Evolutionary conservation across 176 grass and related monocot species (phyloP), one percentile per base, ranked within the genome.

Genomic region (Rhynchospora breviuscula): DNA sequence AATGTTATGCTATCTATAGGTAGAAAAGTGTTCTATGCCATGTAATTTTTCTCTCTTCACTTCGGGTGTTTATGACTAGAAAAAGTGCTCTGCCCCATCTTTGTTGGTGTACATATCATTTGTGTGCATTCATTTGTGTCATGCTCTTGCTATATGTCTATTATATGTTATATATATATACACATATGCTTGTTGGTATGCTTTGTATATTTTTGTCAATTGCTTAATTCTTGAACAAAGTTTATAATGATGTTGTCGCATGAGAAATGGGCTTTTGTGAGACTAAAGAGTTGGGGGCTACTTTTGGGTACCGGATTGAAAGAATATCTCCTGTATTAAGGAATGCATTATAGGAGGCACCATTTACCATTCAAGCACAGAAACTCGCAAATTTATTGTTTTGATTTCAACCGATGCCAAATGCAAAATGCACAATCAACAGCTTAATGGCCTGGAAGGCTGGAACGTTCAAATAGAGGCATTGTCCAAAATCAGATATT

Each of bases 51-150:
- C 23, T 17, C 22, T 81, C 44, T 58, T 85, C 10, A 26, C 76
- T 81, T 46, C 1, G 26, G 43, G 54, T 63, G 79, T 23, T 81
- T 63, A 63, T 63, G 35, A 62, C 54, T 81, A 48, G 33, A 62
- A 58, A n/a, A n/a, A n/a, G n/a, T n/a, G 79, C 19, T 47, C 57
- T 31, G 57, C 45, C n/a, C n/a, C n/a, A n/a, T n/a, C n/a, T n/a
- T 29, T 81, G 79, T 18, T 80, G n/a, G 78, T 81, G 79, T 81
- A 81, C 79, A 81, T 81, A 81, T 81, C 58, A 63, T 22, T 78
- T 22, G 25, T 56, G 56, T 78, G 73, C 11, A 56, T 53, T 10
- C 8, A 51, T 56, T 78, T 2, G 25, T 78, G 23, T 78, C 73
- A 78, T 57, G 23, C n/a, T 78, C 73, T 31, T 78, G 49, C 31